Conservation (phyloP, 2,329 filamentous ascomycete genomes). For the Huntiella omanensis region DNA sequence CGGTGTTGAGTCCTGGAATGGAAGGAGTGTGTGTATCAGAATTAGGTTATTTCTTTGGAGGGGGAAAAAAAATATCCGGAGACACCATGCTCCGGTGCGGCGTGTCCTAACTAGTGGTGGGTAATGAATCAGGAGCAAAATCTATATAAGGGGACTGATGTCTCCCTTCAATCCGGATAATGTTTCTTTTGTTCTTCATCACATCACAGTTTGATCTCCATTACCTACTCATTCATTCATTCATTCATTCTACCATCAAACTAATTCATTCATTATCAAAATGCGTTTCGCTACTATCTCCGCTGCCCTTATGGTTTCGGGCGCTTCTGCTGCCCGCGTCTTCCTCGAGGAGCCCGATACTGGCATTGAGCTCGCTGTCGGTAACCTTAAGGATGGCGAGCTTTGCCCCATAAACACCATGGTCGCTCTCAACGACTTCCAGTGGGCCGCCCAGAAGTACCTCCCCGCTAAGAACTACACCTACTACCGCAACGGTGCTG, state of each 20-base stretch:
- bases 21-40: too few relatives aligned
- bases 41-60: too few relatives aligned
- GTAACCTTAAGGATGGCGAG: slow-evolving; percentile 15
- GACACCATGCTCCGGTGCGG: too few relatives aligned
- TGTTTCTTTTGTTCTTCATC: neutral
- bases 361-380: slow-evolving; percentile 23
- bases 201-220: neutral
- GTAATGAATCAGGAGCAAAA: too few relatives aligned
- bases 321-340: slow-evolving; percentile 23
- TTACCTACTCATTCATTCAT: neutral
- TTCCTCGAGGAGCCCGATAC: slow-evolving; percentile 28
- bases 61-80: too few relatives aligned
- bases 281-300: slow-evolving; percentile 13
- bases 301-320: slow-evolving; percentile 17
- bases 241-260: neutral
- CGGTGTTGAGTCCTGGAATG: too few relatives aligned
- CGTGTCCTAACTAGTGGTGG: too few relatives aligned
- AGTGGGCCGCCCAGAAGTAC: slow-evolving; percentile 27
- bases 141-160: too few relatives aligned
- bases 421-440: slow-evolving; percentile 28
- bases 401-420: slow-evolving; percentile 17
- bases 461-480: slow-evolving; percentile 24
- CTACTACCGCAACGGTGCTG: slow-evolving; percentile 30
- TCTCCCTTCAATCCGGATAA: too few relatives aligned
- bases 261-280: neutral